Evolutionary conservation across 2,329 filamentous ascomycete species (phyloP).

Genomic region (Ceratocystis destructans): DNA sequence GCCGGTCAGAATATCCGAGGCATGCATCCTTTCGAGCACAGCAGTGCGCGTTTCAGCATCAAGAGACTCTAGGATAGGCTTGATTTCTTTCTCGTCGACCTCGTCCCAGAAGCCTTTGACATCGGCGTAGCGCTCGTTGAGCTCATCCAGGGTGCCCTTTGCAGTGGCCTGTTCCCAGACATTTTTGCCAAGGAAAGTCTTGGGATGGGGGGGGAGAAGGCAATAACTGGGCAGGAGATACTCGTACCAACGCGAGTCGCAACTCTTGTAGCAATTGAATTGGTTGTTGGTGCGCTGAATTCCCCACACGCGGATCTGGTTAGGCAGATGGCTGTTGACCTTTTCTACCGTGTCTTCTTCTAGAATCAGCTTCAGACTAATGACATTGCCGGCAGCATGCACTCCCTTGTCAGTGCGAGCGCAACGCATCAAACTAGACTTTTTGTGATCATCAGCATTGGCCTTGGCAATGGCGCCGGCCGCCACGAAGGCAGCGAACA

Average conservation of each 20-base stretch:
- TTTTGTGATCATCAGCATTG: constrained; percentile 92
- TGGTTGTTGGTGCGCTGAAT: constrained; percentile 77
- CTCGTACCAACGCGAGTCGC: constrained; percentile 93
- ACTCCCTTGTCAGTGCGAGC: constrained; percentile 96
- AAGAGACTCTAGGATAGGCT: constrained; percentile 50
- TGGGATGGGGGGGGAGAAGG: constrained; percentile 81
- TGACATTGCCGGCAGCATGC: constrained; percentile 87
- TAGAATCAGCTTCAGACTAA: constrained; percentile 89
- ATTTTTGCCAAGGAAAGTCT: constrained; percentile 71
- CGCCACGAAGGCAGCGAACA: constrained; percentile 82
- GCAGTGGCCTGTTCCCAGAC: constrained; percentile 66
- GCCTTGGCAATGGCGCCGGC: constrained; percentile 92
- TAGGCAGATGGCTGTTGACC: constrained; percentile 73
- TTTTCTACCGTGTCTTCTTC: constrained; percentile 79
- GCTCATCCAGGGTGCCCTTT: constrained; percentile 55
- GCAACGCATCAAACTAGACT: constrained; percentile 85
- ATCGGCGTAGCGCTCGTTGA: constrained; percentile 57
- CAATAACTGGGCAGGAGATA: constrained; percentile 91
- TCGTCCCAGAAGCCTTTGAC: constrained; percentile 70
- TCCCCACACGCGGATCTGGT: constrained; percentile 91
- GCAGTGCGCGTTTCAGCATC: constrained; percentile 49
- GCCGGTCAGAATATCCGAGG: constrained; percentile 14
- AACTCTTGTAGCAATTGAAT: constrained; percentile 90
- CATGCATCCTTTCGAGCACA: constrained; percentile 49
- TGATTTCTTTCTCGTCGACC: constrained; percentile 67